phyloP scores from a whole-genome alignment of 441 rosid species.

The Isatis lusitanica region DNA sequence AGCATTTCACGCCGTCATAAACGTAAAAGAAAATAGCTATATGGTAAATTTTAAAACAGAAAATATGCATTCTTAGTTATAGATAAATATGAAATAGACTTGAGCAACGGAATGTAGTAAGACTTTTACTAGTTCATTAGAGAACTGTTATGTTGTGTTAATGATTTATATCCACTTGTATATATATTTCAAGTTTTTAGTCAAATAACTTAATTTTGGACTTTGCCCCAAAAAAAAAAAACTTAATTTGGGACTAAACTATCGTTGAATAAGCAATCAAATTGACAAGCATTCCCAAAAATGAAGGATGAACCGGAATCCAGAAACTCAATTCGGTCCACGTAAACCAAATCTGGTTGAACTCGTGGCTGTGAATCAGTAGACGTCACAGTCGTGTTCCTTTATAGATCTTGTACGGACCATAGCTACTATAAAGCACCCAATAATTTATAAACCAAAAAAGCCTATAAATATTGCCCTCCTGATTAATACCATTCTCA shows the following conservation, averaged over 20 bases:
- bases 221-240: too few relatives aligned
- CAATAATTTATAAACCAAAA: slow-evolving; percentile 13
- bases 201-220: neutral
- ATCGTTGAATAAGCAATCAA: neutral
- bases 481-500: slow-evolving; percentile 24
- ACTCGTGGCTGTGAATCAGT: slow-evolving; percentile 27
- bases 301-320: slow-evolving; percentile 1
- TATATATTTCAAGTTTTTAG: neutral
- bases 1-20: neutral
- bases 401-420: slow-evolving; percentile 26
- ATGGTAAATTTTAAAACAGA: neutral
- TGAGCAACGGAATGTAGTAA: neutral
- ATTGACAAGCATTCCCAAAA: neutral
- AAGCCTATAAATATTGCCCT: slow-evolving; percentile 31
- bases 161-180: too few relatives aligned
- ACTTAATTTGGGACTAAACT: neutral
- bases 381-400: slow-evolving; percentile 24
- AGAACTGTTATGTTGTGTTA: neutral
- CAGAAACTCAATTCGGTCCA: slow-evolving; percentile 28
- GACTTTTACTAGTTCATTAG: neutral
- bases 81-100: neutral
- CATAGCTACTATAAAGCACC: slow-evolving; percentile 24
- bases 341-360: slow-evolving; percentile 22
- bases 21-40: neutral
- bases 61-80: neutral